Evolutionary conservation across 2,329 filamentous ascomycete genomes (phyloP).

Genomic region (Aspergillus fischeri): DNA sequence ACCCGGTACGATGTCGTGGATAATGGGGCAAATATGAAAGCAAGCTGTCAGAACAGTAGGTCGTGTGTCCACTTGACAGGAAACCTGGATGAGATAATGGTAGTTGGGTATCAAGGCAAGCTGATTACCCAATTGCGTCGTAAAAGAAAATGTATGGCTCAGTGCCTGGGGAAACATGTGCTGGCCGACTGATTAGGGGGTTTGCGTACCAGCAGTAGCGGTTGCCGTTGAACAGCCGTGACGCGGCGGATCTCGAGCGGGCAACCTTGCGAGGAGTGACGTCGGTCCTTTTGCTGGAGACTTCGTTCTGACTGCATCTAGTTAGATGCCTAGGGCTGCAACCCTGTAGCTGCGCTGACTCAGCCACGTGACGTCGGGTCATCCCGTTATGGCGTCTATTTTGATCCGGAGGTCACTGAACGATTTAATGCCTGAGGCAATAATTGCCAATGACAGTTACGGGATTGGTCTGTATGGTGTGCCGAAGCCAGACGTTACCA

Average conservation of each 20-base stretch:
- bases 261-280: slow-evolving; percentile 18
- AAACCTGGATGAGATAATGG: neutral
- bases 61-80: neutral
- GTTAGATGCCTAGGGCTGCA: slow-evolving; percentile 20
- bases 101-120: slow-evolving; percentile 8
- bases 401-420: slow-evolving; percentile 9
- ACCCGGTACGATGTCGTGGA: neutral
- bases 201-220: neutral
- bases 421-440: slow-evolving; percentile 23
- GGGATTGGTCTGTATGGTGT: slow-evolving; percentile 22
- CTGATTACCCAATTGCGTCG: slow-evolving; percentile 11
- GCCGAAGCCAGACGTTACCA: slow-evolving; percentile 23
- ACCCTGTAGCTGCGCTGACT: slow-evolving; percentile 13
- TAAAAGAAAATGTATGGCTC: slow-evolving; percentile 1
- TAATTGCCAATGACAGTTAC: slow-evolving; percentile 18
- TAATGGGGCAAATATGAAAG: neutral
- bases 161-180: slow-evolving; percentile 10
- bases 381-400: neutral
- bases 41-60: neutral
- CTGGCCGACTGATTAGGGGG: slow-evolving; percentile 4
- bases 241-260: slow-evolving; percentile 8
- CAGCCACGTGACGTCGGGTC: slow-evolving; percentile 5
- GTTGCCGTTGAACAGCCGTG: slow-evolving; percentile 2
- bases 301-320: neutral
- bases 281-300: slow-evolving; percentile 15